Conservation (phyloP, 2,329 filamentous ascomycete species). For the Pezicula rhizophila region DNA sequence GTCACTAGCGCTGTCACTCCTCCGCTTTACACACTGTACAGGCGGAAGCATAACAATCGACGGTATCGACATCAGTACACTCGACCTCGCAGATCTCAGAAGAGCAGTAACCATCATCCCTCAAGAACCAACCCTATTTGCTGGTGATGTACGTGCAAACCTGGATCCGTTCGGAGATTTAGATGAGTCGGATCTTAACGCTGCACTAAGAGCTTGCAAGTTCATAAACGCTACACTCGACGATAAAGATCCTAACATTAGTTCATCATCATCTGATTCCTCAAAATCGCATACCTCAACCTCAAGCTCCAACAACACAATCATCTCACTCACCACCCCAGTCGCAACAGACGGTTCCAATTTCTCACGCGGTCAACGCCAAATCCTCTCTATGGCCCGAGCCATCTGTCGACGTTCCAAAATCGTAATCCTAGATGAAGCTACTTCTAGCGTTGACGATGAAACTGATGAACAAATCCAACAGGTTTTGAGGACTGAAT, state of each 20-base stretch:
- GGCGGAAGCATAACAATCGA: slow-evolving; percentile 40
- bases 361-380: slow-evolving; percentile 1
- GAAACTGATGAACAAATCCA: background rate
- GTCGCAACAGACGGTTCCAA: background rate
- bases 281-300: background rate
- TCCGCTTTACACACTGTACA: slow-evolving; percentile 39
- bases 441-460: slow-evolving; percentile 1
- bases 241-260: too few relatives aligned
- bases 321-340: background rate
- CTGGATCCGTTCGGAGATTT: slow-evolving; percentile 7
- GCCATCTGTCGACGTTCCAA: background rate
- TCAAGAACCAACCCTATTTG: slow-evolving; percentile 3
- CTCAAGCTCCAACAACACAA: background rate
- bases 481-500: background rate
- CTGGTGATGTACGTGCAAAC: slow-evolving; percentile 1
- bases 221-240: background rate
- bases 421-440: slow-evolving; percentile 1
- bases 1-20: slow-evolving; percentile 37
- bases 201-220: background rate
- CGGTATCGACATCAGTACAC: slow-evolving; percentile 34
- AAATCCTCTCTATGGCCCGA: background rate
- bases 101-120: slow-evolving; percentile 27
- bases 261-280: background rate
- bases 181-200: background rate
- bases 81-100: slow-evolving; percentile 37